Percentiles rank a stretch among this genome's conserved stretches.
Conservation (phyloP, 2,329 filamentous ascomycete species). For the Phialemoniopsis sp. region DNA sequence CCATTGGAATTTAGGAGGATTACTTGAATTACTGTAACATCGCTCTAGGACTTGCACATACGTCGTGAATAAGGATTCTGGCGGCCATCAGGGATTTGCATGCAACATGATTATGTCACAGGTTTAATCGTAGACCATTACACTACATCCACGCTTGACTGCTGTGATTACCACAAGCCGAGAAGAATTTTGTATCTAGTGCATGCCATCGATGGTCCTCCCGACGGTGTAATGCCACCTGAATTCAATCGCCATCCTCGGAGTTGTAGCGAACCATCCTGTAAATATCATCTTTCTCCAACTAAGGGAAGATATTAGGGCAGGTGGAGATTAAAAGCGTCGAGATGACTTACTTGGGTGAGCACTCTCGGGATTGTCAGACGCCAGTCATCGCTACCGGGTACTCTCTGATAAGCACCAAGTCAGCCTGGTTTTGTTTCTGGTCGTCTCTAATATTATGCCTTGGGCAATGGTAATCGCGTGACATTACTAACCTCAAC, state of each 20-base stretch:
- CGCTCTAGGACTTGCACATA: too few relatives aligned
- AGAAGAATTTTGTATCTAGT: background rate
- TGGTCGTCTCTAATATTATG: too few relatives aligned
- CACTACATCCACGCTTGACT: too few relatives aligned
- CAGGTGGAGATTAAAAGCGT: background rate
- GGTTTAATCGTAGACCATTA: too few relatives aligned
- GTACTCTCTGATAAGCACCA: background rate
- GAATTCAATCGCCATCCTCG: background rate
- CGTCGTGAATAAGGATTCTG: too few relatives aligned
- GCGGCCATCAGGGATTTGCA: too few relatives aligned
- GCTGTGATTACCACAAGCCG: too few relatives aligned
- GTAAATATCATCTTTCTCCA: background rate
- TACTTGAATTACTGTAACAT: too few relatives aligned
- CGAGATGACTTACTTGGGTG: background rate
- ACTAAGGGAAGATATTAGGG: background rate
- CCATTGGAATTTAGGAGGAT: too few relatives aligned
- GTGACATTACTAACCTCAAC: background rate
- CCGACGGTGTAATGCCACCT: background rate
- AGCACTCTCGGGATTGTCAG: background rate
- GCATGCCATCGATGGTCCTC: background rate
- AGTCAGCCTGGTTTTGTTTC: too few relatives aligned
- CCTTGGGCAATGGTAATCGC: background rate
- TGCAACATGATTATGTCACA: too few relatives aligned
- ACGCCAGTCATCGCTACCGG: background rate
- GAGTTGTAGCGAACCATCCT: background rate